A percentile compares a stretch with the other conserved stretches of the same genome.
Conservation (phyloP, 176 grass and related monocot genomes). For the Hyparrhenia diplandra region DNA sequence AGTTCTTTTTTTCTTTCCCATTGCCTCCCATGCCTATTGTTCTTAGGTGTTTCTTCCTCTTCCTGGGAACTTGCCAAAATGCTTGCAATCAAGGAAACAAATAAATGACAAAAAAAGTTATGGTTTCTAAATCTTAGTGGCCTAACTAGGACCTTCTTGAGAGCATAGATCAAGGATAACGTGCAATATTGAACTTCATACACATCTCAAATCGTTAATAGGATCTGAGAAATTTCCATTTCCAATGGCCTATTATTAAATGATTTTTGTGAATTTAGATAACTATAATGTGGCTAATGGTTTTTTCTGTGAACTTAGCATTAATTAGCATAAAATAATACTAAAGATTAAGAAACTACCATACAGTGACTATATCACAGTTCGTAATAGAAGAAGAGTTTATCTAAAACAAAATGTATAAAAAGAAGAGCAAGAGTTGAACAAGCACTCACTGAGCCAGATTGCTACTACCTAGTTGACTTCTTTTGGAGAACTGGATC, state of each 20-base stretch:
- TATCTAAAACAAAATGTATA: too few species aligned
- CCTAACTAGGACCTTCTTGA: neutral
- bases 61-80: neutral
- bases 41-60: constrained; percentile 11
- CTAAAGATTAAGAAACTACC: too few species aligned
- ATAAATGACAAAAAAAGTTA: neutral
- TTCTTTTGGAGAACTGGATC: neutral
- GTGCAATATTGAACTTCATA: neutral
- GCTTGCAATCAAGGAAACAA: neutral
- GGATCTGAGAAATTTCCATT: neutral
- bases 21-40: constrained; percentile 22
- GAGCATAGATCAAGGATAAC: neutral
- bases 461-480: neutral
- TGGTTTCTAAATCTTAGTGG: neutral
- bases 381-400: too few species aligned
- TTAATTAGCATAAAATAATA: neutral
- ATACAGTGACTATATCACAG: too few species aligned
- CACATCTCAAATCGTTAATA: neutral
- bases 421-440: too few species aligned
- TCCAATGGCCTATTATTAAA: neutral
- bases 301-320: neutral
- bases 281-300: neutral
- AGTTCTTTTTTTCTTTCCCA: neutral
- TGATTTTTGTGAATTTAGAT: neutral
- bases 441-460: neutral